Base-by-base conservation (phyloP, 306 rosid genomes). In the Glycine soja region DNA sequence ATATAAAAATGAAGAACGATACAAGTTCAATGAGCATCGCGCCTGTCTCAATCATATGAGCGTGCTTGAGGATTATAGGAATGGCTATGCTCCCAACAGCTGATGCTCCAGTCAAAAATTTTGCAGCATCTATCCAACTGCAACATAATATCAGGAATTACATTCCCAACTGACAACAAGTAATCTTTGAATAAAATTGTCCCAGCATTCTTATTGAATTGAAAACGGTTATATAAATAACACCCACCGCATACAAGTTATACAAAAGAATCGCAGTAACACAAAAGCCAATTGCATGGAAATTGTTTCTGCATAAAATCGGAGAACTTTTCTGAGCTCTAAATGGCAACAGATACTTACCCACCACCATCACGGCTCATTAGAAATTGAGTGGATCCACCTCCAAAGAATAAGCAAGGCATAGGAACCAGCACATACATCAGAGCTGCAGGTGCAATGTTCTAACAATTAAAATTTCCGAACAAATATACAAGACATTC, bases 321-420 rank as follows among this genome's bases (percentile, higher is more conserved):
- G 64, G 38, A 64, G 36, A 82, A 70, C 72, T 38, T 65, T 71
- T 64, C 24, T n/a, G 65, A 74, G 68, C 67, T 53, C 66, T n/a
- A 30, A 53, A 5, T 36, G 32, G 52, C 40, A 68, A 72, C 32
- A 51, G 57, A 77, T 58, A 47, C 84, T 67, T 52, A 87, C 89
- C 87, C 89, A 8, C 89, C 89, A 77, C 89, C 89, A 61, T 83
- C 99, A 72, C 97, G 90, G 58, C 97, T 88, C 52, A 89, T 85
- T 75, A 93, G 86, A 85, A 90, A 85, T 46, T 93, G 97, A 67
- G 98, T 89, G 71, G 97, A 87, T 46, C 99, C 99, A 3, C 97
- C 94, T 77, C 99, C 99, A 77, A 93, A 96, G 90, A 96, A 93
- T 84, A 96, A 80, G 86, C 99, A 96, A 74, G 99, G 99, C 97